Evolutionary conservation across 1,139 yeast genomes (phyloP).

Genomic region (Magnusiomyces suaveolens): DNA sequence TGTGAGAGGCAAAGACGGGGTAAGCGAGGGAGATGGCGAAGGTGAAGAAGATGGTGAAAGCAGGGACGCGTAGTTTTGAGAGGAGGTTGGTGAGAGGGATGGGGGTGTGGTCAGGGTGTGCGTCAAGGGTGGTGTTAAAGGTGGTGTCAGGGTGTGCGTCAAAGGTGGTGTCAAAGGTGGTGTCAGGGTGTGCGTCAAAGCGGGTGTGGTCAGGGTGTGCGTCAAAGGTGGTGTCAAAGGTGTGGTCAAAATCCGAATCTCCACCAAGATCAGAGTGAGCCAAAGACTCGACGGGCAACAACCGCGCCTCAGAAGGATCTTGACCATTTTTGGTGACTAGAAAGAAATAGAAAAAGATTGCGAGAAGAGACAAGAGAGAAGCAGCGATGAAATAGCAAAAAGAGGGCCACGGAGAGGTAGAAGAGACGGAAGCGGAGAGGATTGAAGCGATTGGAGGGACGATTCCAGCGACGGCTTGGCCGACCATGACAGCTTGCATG

Average conservation of each 20-base stretch:
- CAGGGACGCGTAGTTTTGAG: constrained; percentile 55
- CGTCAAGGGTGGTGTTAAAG: background rate
- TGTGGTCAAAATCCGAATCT: no score
- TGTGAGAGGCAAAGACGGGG: constrained; percentile 81
- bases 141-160: background rate
- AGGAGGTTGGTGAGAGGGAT: constrained; percentile 18
- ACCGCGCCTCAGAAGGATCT: background rate
- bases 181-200: no score
- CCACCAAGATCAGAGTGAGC: background rate
- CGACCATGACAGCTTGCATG: constrained; percentile 86
- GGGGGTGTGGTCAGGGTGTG: background rate
- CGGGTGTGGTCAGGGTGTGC: no score
- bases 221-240: no score
- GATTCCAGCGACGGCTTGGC: constrained; percentile 91
- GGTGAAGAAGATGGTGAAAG: constrained; percentile 59
- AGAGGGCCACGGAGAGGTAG: constrained; percentile 30
- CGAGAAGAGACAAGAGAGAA: constrained; percentile 45
- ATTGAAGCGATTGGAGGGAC: constrained; percentile 74
- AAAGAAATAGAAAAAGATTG: constrained; percentile 30
- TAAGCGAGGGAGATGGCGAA: constrained; percentile 71
- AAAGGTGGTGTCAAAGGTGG: no score
- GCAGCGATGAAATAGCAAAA: constrained; percentile 66
- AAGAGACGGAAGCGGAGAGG: constrained; percentile 34
- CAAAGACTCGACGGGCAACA: no score
- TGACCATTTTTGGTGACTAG: constrained; percentile 5